Evolutionary conservation across 2,329 filamentous ascomycete genomes (phyloP).

Genomic region (Grosmannia penicillata): DNA sequence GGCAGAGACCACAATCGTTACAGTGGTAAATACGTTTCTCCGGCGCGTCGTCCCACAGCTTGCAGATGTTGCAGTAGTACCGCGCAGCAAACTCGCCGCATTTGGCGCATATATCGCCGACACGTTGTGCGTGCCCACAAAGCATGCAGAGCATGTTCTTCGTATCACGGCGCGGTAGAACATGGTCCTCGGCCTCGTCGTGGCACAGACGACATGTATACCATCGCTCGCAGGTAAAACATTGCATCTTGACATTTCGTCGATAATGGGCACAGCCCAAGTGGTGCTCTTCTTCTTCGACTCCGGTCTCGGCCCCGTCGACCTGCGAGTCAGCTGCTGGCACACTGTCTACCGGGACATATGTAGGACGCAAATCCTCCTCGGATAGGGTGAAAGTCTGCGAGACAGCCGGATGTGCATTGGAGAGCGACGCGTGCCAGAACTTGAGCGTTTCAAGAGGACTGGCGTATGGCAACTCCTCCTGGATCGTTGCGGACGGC

Average conservation of each 20-base stretch:
- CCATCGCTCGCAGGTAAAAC: slow-evolving; percentile 78
- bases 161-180: slow-evolving; percentile 66
- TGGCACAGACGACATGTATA: slow-evolving; percentile 94
- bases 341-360: slow-evolving; percentile 29
- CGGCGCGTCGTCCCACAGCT: slow-evolving; percentile 89
- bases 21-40: slow-evolving; percentile 93
- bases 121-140: slow-evolving; percentile 72
- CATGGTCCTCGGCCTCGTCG: slow-evolving; percentile 67
- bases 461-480: slow-evolving; percentile 22
- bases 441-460: slow-evolving; percentile 41
- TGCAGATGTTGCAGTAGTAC: slow-evolving; percentile 91
- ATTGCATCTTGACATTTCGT: slow-evolving; percentile 91
- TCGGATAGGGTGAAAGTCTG: slow-evolving; percentile 37
- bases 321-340: too few species aligned
- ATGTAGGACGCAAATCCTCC: slow-evolving; percentile 54
- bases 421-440: slow-evolving; percentile 31
- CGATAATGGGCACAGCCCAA: slow-evolving; percentile 88
- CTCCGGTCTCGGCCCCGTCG: slow-evolving; percentile 3
- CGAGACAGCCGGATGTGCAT: slow-evolving; percentile 16
- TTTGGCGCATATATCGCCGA: slow-evolving; percentile 59
- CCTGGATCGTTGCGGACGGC: slow-evolving; percentile 15
- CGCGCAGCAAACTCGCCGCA: slow-evolving; percentile 68
- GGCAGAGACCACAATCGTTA: slow-evolving; percentile 87
- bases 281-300: slow-evolving; percentile 16
- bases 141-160: slow-evolving; percentile 97